Evolutionary conservation across 108 stramenopile genomes (phyloP), one percentile per base, ranked within the genome.

Genomic region (Stephanodiscus minutulus): DNA sequence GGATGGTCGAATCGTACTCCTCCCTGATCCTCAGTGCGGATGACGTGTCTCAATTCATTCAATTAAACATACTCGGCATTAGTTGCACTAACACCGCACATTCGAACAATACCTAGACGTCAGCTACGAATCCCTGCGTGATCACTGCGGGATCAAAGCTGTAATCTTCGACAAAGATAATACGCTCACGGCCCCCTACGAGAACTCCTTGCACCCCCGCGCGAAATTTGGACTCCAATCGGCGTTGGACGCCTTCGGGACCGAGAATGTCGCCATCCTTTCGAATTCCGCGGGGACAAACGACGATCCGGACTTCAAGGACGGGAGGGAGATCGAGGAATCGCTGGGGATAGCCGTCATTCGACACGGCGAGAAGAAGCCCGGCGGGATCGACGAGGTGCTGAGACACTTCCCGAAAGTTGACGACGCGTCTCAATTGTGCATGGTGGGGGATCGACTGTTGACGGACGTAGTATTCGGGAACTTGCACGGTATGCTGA

Each of bases 401-500:
- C 64, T 97, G 70, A 64, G 44, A 17, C 93, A 94, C 74, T 96
- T 97, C 79, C 79, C 65, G 12, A 72, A 82, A 59, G 69, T 93
- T 9, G 73, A 82, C 3, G 91, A 91, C 66, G 86, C 90, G 10
- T 88, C 83, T 31, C 55, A 84, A 64, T 44, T 95, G 17, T 95
- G 94, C 69, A 91, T 97, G 87, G 87, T 97, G 35, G 97, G 97
- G 21, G 97, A 97, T 86, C 83, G 97, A 70, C 62, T 97, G 12
- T 75, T 96, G 71, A 97, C 97, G 0, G 97, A 96, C 83, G 76
- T 97, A 15, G 93, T 97, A 1, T 96, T 96, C 83, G 97, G 96
- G 18, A 97, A 97, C 77, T 76, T 96, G 35, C 83, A 96, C 70
- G 94, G 94, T 2, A 96, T 96, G 96, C 78, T 96, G 64, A 96